Conservation (phyloP, 73 alveolate genomes). For the Paramecium sexaurelia region DNA sequence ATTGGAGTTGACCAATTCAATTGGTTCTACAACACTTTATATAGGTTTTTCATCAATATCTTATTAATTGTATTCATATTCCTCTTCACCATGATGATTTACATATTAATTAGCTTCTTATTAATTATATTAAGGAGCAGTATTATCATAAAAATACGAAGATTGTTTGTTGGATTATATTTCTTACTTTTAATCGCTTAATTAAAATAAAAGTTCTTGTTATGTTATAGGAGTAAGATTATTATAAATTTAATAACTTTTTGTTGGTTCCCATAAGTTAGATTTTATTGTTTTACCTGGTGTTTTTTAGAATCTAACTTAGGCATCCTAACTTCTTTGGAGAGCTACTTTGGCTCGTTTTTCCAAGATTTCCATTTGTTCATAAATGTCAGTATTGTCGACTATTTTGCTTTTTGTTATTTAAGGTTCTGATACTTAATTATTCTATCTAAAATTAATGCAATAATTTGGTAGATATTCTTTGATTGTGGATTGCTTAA, state of each 20-base stretch:
- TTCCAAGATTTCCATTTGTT: background rate
- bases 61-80: background rate
- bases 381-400: background rate
- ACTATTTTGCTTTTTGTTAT: background rate
- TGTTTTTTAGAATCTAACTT: background rate
- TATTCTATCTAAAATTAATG: background rate
- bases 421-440: background rate
- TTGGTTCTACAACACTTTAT: background rate
- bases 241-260: background rate
- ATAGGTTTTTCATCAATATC: background rate
- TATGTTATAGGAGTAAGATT: constrained; percentile 7
- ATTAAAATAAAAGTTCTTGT: background rate
- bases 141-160: background rate
- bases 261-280: background rate
- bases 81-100: background rate
- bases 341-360: background rate
- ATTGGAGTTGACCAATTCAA: background rate
- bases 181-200: background rate
- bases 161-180: background rate
- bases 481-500: background rate
- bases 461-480: background rate
- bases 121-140: background rate
- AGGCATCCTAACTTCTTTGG: background rate
- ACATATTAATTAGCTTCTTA: background rate
- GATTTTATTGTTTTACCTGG: background rate